Evolutionary conservation across 495 filamentous ascomycete species (phyloP).

Genomic region (Chaetomium tenue): DNA sequence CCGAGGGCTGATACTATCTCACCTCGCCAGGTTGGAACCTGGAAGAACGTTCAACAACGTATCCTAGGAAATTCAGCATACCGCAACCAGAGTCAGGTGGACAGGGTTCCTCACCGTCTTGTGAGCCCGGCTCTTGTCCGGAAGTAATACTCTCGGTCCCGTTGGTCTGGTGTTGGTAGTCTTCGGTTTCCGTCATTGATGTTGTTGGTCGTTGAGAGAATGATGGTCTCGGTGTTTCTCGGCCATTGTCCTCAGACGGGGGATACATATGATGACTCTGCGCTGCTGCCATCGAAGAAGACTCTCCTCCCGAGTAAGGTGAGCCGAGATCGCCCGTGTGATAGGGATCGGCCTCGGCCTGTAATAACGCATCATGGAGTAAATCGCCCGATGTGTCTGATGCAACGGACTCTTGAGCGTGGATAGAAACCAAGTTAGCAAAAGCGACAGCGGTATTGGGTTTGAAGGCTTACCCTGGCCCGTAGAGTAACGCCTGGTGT

Average conservation of each 20-base stretch:
- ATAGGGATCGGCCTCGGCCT: not conserved
- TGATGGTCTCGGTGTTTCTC: constrained; percentile 19
- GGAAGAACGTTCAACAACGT: constrained; percentile 40
- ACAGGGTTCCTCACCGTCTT: constrained; percentile 9
- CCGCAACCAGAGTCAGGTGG: not conserved
- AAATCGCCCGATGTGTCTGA: not conserved
- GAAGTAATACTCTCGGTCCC: not conserved
- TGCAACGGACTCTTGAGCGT: not conserved
- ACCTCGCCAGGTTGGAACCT: constrained; percentile 47
- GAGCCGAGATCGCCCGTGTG: not conserved
- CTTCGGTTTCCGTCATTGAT: not conserved
- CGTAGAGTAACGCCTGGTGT: not conserved
- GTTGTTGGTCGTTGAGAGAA: not conserved
- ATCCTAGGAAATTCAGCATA: constrained; percentile 32
- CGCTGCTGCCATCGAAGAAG: not conserved
- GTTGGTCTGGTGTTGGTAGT: not conserved
- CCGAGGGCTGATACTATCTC: constrained; percentile 7
- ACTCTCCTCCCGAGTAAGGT: not conserved
- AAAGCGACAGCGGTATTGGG: not conserved
- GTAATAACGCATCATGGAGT: not conserved
- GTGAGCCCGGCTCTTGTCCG: not conserved
- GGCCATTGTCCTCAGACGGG: constrained; percentile 11
- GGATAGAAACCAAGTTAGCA: not conserved
- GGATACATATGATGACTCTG: not conserved
- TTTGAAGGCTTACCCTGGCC: not conserved